These are phyloP conservation scores for Iberis amara DNA, from an alignment of 441 rosid species.

Conservation along the genomic window DNA sequence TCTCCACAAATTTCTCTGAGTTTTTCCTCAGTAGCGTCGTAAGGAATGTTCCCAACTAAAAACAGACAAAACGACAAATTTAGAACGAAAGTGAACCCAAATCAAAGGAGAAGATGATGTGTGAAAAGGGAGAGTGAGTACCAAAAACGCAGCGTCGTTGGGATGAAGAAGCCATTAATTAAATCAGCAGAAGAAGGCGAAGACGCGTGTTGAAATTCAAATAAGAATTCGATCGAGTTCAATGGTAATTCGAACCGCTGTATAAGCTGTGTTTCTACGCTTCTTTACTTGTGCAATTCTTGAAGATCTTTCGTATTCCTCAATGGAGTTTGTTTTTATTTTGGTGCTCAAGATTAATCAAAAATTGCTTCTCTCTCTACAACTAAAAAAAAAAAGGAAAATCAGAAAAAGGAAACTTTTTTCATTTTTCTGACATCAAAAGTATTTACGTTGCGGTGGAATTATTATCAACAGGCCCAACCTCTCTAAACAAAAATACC, in stretches of 20 bases:
- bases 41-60: slow-evolving; percentile 95
- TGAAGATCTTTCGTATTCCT: slow-evolving; percentile 17
- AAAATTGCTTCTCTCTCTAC: no score
- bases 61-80: background rate
- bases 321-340: slow-evolving; percentile 6
- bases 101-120: slow-evolving; percentile 1
- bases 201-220: slow-evolving; percentile 23
- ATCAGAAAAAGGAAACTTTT: no score
- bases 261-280: background rate
- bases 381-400: no score
- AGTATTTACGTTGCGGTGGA: no score
- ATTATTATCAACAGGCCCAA: no score
- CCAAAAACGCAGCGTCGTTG: slow-evolving; percentile 98
- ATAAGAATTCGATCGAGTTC: background rate
- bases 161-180: slow-evolving; percentile 66
- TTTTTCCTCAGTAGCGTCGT: slow-evolving; percentile 95
- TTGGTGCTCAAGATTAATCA: background rate
- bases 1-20: slow-evolving; percentile 89
- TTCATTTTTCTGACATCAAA: no score
- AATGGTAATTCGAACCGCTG: background rate
- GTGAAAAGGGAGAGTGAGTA: slow-evolving; percentile 30
- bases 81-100: background rate
- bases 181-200: slow-evolving; percentile 49
- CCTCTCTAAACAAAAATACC: no score
- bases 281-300: background rate